Percentiles rank a stretch among this genome's conserved stretches.
Conservation (phyloP, 495 filamentous ascomycete genomes). For the Penicillium macrosclerotiorum region DNA sequence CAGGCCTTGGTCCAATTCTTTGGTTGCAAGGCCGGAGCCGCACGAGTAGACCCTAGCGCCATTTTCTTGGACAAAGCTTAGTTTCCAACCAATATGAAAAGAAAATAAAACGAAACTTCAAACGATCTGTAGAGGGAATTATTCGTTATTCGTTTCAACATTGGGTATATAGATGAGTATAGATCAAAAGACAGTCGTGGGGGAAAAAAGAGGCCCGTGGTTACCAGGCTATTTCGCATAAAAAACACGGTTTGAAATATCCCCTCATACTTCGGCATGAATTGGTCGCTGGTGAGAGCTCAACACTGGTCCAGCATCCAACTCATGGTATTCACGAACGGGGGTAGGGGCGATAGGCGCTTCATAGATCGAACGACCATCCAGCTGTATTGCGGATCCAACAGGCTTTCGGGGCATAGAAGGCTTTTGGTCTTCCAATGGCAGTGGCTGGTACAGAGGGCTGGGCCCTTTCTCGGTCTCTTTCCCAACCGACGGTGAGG, state of each 20-base stretch:
- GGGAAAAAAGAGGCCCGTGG: neutral
- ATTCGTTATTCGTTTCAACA: no score
- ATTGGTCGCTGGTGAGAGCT: constrained; percentile 22
- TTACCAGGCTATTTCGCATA: no score
- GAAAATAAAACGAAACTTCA: no score
- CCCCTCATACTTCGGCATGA: constrained; percentile 4
- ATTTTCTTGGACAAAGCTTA: no score
- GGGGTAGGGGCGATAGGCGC: constrained; percentile 7
- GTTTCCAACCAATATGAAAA: no score
- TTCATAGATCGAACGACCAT: constrained; percentile 22
- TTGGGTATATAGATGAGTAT: no score
- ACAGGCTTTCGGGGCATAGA: constrained; percentile 15
- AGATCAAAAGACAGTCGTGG: no score
- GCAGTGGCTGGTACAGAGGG: neutral
- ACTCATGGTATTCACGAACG: constrained; percentile 15
- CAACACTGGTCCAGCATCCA: constrained; percentile 20
- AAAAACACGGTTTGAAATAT: neutral
- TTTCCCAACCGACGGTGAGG: neutral
- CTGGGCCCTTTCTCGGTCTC: constrained; percentile 1
- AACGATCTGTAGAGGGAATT: no score
- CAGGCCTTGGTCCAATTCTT: no score
- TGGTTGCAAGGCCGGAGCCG: no score
- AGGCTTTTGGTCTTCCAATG: neutral
- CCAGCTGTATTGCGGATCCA: constrained; percentile 11
- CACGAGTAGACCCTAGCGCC: no score